Percentiles rank a stretch among this genome's conserved stretches.
Conservation (phyloP, 1,284 basidiomycete genomes). For the Peniophora sp. region DNA sequence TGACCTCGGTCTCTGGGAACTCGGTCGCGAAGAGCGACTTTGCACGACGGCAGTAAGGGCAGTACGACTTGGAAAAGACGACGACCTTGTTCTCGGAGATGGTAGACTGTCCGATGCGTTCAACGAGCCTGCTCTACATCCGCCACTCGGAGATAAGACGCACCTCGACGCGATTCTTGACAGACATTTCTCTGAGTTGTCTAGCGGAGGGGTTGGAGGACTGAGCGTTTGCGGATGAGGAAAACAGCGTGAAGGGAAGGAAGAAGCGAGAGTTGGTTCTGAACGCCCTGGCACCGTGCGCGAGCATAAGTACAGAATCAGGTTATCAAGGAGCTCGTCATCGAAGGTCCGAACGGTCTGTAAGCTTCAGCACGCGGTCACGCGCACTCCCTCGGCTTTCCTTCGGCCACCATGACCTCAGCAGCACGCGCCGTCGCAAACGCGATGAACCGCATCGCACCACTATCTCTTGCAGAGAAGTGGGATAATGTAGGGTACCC, state of each 20-base stretch:
- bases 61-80: slow-evolving; percentile 67
- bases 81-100: slow-evolving; percentile 52
- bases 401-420: slow-evolving; percentile 12
- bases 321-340: too few relatives aligned
- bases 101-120: slow-evolving; percentile 29
- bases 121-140: not conserved
- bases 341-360: too few relatives aligned
- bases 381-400: not conserved
- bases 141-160: slow-evolving; percentile 7
- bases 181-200: slow-evolving; percentile 31
- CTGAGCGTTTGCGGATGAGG: slow-evolving; percentile 13
- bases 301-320: not conserved
- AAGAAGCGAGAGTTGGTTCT: not conserved
- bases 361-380: not conserved
- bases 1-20: slow-evolving; percentile 40
- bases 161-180: slow-evolving; percentile 35
- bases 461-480: slow-evolving; percentile 74
- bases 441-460: slow-evolving; percentile 77
- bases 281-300: not conserved
- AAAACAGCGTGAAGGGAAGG: slow-evolving; percentile 11
- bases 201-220: slow-evolving; percentile 27
- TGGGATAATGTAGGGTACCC: slow-evolving; percentile 80
- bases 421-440: slow-evolving; percentile 45
- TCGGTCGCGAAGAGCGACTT: slow-evolving; percentile 46
- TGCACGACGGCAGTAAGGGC: slow-evolving; percentile 51